Evolutionary conservation across 495 filamentous ascomycete species (phyloP), one percentile per base, ranked within the genome.

Genomic region (Penicillium ochrochloron): DNA sequence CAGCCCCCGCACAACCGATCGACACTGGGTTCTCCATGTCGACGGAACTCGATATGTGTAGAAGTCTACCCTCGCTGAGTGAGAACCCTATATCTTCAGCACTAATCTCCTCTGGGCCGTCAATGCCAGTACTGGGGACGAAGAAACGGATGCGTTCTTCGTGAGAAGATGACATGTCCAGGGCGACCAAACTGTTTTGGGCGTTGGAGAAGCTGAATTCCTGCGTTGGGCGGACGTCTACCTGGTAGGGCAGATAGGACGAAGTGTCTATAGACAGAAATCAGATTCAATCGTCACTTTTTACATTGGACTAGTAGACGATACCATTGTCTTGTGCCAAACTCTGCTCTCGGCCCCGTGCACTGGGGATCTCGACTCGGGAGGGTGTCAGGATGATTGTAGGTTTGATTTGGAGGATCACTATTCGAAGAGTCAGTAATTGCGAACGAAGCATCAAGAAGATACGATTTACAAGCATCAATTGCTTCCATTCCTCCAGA

Each of bases 1-100:
- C 78, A 17, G 93, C 94, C 34, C 96, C 93, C 35, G 90, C 90
- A 71, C 95, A 98, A 0, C 94, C 92, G 37, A 92, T 85, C 7
- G 89, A 86, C 29, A 90, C 74, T 4, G 74, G 83, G 68, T 92
- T 97, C 14, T 94, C 90, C 59, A 96, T 77, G 66, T 97, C 91
- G 56, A 99, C 85, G 66, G 77, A 86, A 14, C 88, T 86, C 9
- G 88, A 87, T 8, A 97, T 82, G 25, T 88, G 86, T 56, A 97
- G 77, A 4, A 96, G 72, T 66, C 85, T 87, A 42, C 86, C 87
- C 62, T 92, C 91, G 37, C 79, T 79, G 2, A 79, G 71, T 5
- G 79, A 78, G 57, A 81, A 83, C 17, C 79, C 80, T 68, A 83
- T 74, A n/a, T 80, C 82, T 23, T 82, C 78, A 4, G 75, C 63